Percentiles rank a stretch among this genome's conserved stretches.
Evolutionary conservation across 306 rosid genomes (phyloP).

Genomic region (Lathyrus sativus): DNA sequence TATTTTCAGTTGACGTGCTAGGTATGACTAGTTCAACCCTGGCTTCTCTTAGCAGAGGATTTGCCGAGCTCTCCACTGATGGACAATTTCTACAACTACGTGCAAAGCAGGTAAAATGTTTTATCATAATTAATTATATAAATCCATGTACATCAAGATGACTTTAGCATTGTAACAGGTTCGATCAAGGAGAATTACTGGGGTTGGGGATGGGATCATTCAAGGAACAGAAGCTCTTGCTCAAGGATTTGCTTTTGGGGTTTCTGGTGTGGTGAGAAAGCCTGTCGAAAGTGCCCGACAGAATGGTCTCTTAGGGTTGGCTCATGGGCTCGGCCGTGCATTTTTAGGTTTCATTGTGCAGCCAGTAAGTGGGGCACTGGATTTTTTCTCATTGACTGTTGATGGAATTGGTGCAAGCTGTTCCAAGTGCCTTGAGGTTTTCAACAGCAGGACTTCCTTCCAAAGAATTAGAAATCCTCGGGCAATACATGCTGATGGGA

Average conservation of each 20-base stretch:
- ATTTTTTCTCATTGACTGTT: conserved; percentile 93
- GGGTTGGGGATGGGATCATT: conserved; percentile 90
- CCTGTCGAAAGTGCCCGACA: conserved; percentile 92
- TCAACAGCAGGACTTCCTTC: conserved; percentile 63
- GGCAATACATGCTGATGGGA: conserved; percentile 68
- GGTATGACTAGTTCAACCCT: conserved; percentile 99
- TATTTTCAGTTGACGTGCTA: conserved; percentile 91
- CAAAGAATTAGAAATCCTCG: conserved; percentile 89
- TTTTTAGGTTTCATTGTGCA: conserved; percentile 87
- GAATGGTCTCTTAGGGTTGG: conserved; percentile 88
- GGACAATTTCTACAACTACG: conserved; percentile 92
- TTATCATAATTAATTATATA: conserved; percentile 9
- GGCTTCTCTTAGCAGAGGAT: conserved; percentile 92
- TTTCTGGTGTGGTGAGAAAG: conserved; percentile 89
- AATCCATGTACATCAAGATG: conserved; percentile 33
- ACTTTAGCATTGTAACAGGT: conserved; percentile 59
- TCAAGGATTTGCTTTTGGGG: conserved; percentile 97
- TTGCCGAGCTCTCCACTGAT: conserved; percentile 97
- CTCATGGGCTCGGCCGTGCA: conserved; percentile 96
- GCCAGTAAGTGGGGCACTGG: conserved; percentile 95
- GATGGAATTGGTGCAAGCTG: conserved; percentile 99
- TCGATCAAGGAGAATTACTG: conserved; percentile 92
- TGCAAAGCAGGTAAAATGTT: conserved; percentile 75
- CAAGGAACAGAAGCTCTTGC: conserved; percentile 98
- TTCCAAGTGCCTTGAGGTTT: conserved; percentile 88